A percentile compares a stretch with the other conserved stretches of the same genome.
Evolutionary conservation across 2,329 filamentous ascomycete species (phyloP).

Genomic region (Xylariaceae sp.): DNA sequence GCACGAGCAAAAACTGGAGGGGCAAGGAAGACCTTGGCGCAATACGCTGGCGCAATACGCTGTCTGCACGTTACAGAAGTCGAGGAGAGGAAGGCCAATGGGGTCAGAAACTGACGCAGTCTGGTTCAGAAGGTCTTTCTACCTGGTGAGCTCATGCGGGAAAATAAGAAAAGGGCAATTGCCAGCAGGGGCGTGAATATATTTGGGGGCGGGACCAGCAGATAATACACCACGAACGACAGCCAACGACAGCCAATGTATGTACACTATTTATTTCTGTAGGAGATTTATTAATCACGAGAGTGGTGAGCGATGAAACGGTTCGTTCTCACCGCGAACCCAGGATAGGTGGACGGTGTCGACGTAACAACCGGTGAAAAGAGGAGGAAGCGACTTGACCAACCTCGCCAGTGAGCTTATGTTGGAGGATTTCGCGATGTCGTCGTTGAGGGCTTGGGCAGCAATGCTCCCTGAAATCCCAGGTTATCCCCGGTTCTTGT

Average conservation of each 20-base stretch:
- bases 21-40: constrained; percentile 20
- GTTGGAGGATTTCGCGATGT: constrained; percentile 33
- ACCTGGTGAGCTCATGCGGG: constrained; percentile 28
- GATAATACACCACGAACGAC: constrained; percentile 20
- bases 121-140: constrained; percentile 23
- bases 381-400: constrained; percentile 26
- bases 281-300: constrained; percentile 9
- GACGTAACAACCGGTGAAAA: constrained; percentile 17
- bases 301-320: constrained; percentile 15
- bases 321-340: not conserved
- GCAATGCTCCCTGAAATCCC: constrained; percentile 35
- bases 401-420: constrained; percentile 31
- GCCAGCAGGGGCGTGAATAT: constrained; percentile 19
- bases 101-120: constrained; percentile 19
- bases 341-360: constrained; percentile 6
- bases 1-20: constrained; percentile 15
- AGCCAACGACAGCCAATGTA: constrained; percentile 4
- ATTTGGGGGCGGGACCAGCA: constrained; percentile 25
- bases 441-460: constrained; percentile 37
- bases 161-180: constrained; percentile 18
- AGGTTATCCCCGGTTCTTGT: constrained; percentile 31
- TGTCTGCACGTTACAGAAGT: constrained; percentile 25
- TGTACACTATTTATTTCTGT: not conserved
- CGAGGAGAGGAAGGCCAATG: constrained; percentile 22
- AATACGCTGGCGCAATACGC: constrained; percentile 25